Evolutionary conservation across 495 filamentous ascomycete species (phyloP).

Genomic region (Entonaema liquescens): DNA sequence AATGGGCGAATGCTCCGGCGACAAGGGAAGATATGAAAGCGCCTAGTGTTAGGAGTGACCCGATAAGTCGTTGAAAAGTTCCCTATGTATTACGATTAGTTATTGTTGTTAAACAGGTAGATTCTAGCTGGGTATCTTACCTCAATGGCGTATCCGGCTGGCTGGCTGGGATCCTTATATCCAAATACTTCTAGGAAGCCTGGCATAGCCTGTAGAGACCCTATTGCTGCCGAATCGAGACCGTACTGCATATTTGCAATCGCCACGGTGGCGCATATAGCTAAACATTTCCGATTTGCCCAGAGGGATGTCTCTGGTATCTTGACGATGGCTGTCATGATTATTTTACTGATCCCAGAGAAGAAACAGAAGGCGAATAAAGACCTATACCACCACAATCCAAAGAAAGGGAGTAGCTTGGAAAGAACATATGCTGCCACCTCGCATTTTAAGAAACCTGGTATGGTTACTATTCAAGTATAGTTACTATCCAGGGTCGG

Average conservation of each 20-base stretch:
- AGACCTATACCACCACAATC: neutral
- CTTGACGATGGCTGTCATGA: constrained; percentile 28
- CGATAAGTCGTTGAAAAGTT: constrained; percentile 53
- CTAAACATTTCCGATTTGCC: constrained; percentile 52
- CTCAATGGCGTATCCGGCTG: constrained; percentile 47
- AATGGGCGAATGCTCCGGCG: constrained; percentile 53
- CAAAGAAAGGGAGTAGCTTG: neutral
- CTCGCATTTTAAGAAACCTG: neutral
- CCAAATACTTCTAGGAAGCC: constrained; percentile 59
- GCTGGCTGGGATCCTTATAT: constrained; percentile 49
- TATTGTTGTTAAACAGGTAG: constrained; percentile 16
- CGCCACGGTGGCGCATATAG: constrained; percentile 51
- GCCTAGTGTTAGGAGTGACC: constrained; percentile 53
- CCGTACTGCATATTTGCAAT: constrained; percentile 58
- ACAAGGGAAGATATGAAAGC: constrained; percentile 50
- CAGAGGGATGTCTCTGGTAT: constrained; percentile 52
- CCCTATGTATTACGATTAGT: constrained; percentile 32
- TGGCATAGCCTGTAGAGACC: constrained; percentile 54
- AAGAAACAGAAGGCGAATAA: neutral
- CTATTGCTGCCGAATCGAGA: constrained; percentile 53
- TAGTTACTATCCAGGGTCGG: constrained; percentile 5
- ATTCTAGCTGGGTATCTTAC: constrained; percentile 13
- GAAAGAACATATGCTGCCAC: neutral
- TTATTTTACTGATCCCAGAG: neutral
- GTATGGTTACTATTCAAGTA: constrained; percentile 3